Conservation (phyloP, 805 yeast genomes). For the Suhomyces vadensis region DNA sequence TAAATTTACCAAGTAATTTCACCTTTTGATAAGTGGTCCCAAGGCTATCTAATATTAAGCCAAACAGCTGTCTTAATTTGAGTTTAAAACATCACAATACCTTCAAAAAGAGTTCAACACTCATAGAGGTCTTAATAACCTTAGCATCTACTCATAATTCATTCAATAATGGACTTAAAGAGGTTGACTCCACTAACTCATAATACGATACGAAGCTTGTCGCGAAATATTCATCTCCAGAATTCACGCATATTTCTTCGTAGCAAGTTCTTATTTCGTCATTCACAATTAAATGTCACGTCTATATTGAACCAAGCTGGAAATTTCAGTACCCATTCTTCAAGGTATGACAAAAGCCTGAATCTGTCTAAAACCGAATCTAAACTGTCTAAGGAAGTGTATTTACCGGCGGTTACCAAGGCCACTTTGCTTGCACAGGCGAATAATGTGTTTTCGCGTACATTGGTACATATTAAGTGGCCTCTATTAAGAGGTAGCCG, state of each 20-base stretch:
- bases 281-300: not conserved
- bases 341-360: not conserved
- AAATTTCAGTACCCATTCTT: not conserved
- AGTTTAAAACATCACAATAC: not conserved
- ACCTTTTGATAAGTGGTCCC: not conserved
- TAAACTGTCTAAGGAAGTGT: not conserved
- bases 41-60: too few relatives aligned
- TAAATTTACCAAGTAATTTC: not conserved
- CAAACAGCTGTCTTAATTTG: too few relatives aligned
- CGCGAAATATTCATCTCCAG: not conserved
- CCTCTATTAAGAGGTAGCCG: conserved; percentile 48
- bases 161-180: not conserved
- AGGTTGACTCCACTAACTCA: not conserved
- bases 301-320: not conserved
- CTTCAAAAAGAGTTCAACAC: conserved; percentile 3
- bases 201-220: not conserved
- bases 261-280: not conserved
- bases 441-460: conserved; percentile 29
- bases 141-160: too few relatives aligned
- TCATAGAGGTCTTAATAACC: too few relatives aligned
- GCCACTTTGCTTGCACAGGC: conserved; percentile 31
- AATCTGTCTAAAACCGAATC: too few relatives aligned
- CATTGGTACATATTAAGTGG: conserved; percentile 47
- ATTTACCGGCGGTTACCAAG: conserved; percentile 12
- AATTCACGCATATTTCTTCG: not conserved